phyloP scores from a whole-genome alignment of 345 rosid genomes.

The Lepidium aucheri region DNA sequence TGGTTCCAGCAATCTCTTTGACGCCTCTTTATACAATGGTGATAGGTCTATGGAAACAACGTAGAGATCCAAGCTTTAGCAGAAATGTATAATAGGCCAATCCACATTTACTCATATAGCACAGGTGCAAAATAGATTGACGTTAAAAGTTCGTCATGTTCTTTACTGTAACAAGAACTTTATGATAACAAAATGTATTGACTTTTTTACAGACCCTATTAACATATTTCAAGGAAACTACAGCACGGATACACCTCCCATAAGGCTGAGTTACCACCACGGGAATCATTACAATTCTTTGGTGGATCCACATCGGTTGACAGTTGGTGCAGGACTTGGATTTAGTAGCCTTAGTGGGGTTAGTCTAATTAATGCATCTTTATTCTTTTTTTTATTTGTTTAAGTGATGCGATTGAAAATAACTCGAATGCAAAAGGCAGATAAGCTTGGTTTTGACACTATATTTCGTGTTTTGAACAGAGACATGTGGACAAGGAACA shows the following conservation, averaged over 20 bases:
- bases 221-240: conserved; percentile 94
- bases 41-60: conserved; percentile 95
- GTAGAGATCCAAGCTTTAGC: conserved; percentile 92
- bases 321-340: conserved; percentile 97
- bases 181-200: neutral
- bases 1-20: neutral
- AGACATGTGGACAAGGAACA: conserved; percentile 80
- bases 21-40: neutral
- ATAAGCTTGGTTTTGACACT: neutral
- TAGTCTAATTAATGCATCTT: neutral
- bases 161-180: neutral
- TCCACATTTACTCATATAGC: conserved; percentile 88
- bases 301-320: conserved; percentile 78
- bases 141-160: neutral
- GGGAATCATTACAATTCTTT: conserved; percentile 97
- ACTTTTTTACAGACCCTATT: conserved; percentile 61
- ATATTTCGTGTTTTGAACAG: conserved; percentile 35
- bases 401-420: neutral
- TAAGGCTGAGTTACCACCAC: conserved; percentile 84
- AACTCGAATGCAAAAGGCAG: neutral
- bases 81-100: conserved; percentile 96
- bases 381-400: neutral
- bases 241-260: conserved; percentile 81
- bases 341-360: conserved; percentile 94
- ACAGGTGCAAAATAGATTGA: conserved; percentile 47